Evolutionary conservation across 2,329 filamentous ascomycete species (phyloP).

Genomic region (Cladosporium cucumerinum): DNA sequence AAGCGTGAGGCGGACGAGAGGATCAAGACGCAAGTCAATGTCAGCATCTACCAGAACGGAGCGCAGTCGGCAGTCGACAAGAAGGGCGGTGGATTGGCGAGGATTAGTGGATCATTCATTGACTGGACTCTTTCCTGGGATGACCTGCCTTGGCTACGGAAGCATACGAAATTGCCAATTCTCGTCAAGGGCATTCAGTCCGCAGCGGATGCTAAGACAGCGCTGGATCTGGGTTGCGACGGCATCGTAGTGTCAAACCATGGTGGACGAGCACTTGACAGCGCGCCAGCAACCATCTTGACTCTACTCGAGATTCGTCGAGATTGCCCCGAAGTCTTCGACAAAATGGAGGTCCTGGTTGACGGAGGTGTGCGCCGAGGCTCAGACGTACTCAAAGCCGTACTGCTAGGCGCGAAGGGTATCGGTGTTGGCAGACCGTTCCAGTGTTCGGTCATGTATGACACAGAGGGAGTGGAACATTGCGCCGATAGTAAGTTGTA

Average conservation of each 20-base stretch:
- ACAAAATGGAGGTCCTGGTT: constrained; percentile 59
- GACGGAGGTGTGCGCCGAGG: constrained; percentile 64
- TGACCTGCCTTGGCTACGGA: constrained; percentile 46
- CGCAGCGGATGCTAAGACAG: constrained; percentile 42
- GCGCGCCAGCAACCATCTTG: constrained; percentile 52
- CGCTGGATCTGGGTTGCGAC: constrained; percentile 41
- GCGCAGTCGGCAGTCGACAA: constrained; percentile 49
- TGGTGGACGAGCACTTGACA: constrained; percentile 51
- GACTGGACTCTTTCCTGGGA: constrained; percentile 53
- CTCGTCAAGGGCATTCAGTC: constrained; percentile 45
- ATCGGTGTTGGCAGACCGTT: constrained; percentile 61
- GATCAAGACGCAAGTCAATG: constrained; percentile 46
- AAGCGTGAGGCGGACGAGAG: constrained; percentile 53
- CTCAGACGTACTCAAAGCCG: constrained; percentile 64
- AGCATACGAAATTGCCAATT: constrained; percentile 51
- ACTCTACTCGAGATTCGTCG: constrained; percentile 61
- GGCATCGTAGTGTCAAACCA: constrained; percentile 55
- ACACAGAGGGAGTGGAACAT: constrained; percentile 50
- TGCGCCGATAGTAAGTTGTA: constrained; percentile 52
- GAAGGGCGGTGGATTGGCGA: constrained; percentile 54
- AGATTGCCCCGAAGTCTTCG: constrained; percentile 59
- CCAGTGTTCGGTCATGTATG: constrained; percentile 59
- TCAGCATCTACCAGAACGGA: constrained; percentile 63
- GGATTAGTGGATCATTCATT: constrained; percentile 56
- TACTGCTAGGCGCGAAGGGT: constrained; percentile 61